phyloP scores from a whole-genome alignment of 2,329 filamentous ascomycete species.

The Emericellopsis atlantica region DNA sequence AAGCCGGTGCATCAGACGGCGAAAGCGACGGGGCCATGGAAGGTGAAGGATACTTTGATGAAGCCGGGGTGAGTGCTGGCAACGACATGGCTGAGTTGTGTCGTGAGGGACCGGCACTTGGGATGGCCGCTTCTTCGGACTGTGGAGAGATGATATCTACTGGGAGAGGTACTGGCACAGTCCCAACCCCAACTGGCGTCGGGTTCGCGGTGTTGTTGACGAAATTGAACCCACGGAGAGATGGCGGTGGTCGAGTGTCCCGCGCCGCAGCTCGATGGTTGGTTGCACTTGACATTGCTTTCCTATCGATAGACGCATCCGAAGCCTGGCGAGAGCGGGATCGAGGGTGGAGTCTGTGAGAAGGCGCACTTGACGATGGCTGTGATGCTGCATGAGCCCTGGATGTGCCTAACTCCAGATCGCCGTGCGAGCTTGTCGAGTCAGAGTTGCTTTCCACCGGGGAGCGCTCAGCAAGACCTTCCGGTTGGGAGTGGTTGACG shows the following conservation, averaged over 20 bases:
- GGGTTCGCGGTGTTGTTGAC: constrained; percentile 6
- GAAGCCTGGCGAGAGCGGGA: constrained; percentile 1
- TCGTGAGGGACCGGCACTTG: background rate
- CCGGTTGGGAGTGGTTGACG: constrained; percentile 8
- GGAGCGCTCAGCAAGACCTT: constrained; percentile 6
- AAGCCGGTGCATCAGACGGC: background rate
- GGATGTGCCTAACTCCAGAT: constrained; percentile 22
- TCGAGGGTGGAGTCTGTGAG: constrained; percentile 6
- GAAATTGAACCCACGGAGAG: constrained; percentile 15
- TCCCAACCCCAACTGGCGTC: background rate
- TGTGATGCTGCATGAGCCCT: constrained; percentile 2
- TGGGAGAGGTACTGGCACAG: background rate
- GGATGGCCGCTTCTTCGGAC: background rate
- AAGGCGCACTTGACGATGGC: background rate
- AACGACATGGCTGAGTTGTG: constrained; percentile 3
- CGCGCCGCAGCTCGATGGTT: constrained; percentile 4
- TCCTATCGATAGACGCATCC: constrained; percentile 1
- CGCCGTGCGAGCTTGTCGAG: constrained; percentile 25
- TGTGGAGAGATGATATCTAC: background rate
- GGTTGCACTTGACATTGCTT: background rate
- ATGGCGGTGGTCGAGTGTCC: constrained; percentile 14
- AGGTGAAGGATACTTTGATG: constrained; percentile 3
- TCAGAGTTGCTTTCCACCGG: constrained; percentile 22
- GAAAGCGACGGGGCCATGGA: constrained; percentile 5
- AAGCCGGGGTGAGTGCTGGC: constrained; percentile 6